Base-by-base conservation (phyloP, 2,329 filamentous ascomycete species). In the Aspergillus puulaauensis region DNA sequence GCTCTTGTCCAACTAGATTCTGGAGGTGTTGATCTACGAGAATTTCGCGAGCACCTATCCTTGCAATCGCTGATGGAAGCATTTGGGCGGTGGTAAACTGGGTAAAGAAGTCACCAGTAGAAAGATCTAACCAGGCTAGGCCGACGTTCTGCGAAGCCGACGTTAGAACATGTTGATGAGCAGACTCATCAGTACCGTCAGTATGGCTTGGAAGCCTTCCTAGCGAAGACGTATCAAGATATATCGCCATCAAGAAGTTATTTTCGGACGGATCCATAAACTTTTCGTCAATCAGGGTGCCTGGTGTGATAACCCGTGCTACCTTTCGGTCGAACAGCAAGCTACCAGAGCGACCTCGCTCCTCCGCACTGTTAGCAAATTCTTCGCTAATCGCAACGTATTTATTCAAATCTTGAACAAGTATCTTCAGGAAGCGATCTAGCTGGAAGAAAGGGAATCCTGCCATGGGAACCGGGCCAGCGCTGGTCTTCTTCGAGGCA, bases 311-410 rank as follows among this genome's bases (percentile, higher is more conserved):
- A 65, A 99, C 88, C 57, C 95, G 87, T 17, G 90, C 85, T 14
- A 99, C 91, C 65, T 82, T 87, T 24, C 95, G 88, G 71, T 96
- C 90, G 72, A 95, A 96, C 79, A 93, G 81, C 62, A 93, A 78
- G 3, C 91, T 91, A 14, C 90, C 90, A 19, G 86, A 83, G 70
- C 88, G 93, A 63, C 88, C 78, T 74, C 86, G 91, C 56, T 86
- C 86, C 3, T 86, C 81, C 4, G 85, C 80, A 62, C 86, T 83
- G 68, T 95, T 90, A 17, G 89, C 86, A 66, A 96, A 93, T 73
- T 99, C 95, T 72, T 99, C 93, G 47, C 91, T 92, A 62, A 99
- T 89, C 48, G 95, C 95, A 61, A 99, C 95, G 75, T 96, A 91
- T 69, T 90, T 90, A 72, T 90, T 90, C 46, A 95, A 78, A 70